A percentile compares a stretch with the other conserved stretches of the same genome.
Evolutionary conservation across 768 basidiomycete genomes (phyloP).

Genomic region (Trametes cinnabarina): DNA sequence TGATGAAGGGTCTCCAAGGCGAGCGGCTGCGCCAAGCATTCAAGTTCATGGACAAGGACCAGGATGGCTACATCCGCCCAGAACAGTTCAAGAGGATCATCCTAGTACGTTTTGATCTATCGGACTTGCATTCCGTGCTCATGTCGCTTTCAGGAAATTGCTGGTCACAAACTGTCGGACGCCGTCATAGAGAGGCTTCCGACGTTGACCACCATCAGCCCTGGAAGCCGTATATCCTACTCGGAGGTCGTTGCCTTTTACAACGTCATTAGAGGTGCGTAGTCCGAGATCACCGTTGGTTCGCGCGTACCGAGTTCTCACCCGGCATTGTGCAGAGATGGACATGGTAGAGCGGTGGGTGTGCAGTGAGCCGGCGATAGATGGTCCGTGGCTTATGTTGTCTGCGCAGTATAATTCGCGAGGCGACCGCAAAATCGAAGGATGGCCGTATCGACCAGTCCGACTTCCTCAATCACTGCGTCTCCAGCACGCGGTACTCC

Average conservation of each 20-base stretch:
- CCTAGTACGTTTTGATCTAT: constrained; percentile 50
- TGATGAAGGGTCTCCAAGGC: constrained; percentile 98
- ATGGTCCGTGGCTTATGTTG: neutral
- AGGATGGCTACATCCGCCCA: constrained; percentile 91
- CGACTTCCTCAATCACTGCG: constrained; percentile 92
- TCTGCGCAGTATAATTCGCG: constrained; percentile 70
- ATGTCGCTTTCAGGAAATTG: constrained; percentile 71
- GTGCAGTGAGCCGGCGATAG: neutral
- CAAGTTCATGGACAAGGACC: constrained; percentile 83
- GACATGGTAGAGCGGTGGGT: constrained; percentile 88
- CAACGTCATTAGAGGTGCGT: constrained; percentile 87
- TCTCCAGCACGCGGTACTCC: constrained; percentile 85
- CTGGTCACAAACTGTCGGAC: constrained; percentile 96
- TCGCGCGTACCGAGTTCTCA: neutral
- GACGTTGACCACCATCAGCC: constrained; percentile 85
- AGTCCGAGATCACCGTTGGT: neutral
- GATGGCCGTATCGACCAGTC: constrained; percentile 94
- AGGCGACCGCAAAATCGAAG: constrained; percentile 85
- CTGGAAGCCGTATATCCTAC: constrained; percentile 89
- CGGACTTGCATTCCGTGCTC: neutral
- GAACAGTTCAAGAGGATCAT: constrained; percentile 96
- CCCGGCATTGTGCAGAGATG: constrained; percentile 69
- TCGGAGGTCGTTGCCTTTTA: constrained; percentile 97
- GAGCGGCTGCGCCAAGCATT: constrained; percentile 97
- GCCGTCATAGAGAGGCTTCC: constrained; percentile 89